Evolutionary conservation across 2,329 filamentous ascomycete species (phyloP).

Genomic region (Penicillium frequentans): DNA sequence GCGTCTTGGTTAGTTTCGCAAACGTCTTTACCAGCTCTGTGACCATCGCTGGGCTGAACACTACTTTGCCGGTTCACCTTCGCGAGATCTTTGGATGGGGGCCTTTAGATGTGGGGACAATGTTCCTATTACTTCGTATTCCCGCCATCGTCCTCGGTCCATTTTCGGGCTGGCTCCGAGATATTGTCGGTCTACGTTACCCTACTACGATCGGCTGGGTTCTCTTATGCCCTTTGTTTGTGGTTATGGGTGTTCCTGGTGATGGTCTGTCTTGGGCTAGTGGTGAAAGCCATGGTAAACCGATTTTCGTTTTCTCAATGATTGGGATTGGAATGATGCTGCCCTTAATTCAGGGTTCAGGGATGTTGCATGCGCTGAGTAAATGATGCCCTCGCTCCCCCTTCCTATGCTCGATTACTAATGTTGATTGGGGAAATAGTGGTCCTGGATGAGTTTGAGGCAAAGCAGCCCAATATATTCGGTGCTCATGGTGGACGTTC

Average conservation of each 20-base stretch:
- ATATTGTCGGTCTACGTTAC: slow-evolving; percentile 20
- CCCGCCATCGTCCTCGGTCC: slow-evolving; percentile 50
- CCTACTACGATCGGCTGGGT: slow-evolving; percentile 24
- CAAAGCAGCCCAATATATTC: slow-evolving; percentile 23
- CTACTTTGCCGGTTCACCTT: slow-evolving; percentile 57
- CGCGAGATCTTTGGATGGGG: slow-evolving; percentile 55
- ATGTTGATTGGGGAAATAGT: slow-evolving; percentile 5
- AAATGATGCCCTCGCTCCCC: slow-evolving; percentile 2
- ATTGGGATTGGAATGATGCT: slow-evolving; percentile 20
- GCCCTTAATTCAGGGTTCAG: slow-evolving; percentile 25
- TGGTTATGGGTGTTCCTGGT: slow-evolving; percentile 28
- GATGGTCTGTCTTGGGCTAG: slow-evolving; percentile 25
- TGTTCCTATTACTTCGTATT: slow-evolving; percentile 59
- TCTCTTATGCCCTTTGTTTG: slow-evolving; percentile 16
- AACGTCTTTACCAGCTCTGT: slow-evolving; percentile 48
- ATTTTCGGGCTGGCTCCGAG: slow-evolving; percentile 32
- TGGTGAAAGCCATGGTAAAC: slow-evolving; percentile 16
- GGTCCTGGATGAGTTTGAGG: slow-evolving; percentile 19
- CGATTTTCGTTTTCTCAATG: slow-evolving; percentile 20
- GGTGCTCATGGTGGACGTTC: slow-evolving; percentile 26
- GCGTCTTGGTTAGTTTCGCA: slow-evolving; percentile 43
- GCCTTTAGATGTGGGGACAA: slow-evolving; percentile 55
- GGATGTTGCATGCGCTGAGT: slow-evolving; percentile 29
- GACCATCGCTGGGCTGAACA: slow-evolving; percentile 55
- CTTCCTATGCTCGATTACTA: neutral